Evolutionary conservation across 2,329 filamentous ascomycete genomes (phyloP).

Genomic region (Emericellopsis cladophorae): DNA sequence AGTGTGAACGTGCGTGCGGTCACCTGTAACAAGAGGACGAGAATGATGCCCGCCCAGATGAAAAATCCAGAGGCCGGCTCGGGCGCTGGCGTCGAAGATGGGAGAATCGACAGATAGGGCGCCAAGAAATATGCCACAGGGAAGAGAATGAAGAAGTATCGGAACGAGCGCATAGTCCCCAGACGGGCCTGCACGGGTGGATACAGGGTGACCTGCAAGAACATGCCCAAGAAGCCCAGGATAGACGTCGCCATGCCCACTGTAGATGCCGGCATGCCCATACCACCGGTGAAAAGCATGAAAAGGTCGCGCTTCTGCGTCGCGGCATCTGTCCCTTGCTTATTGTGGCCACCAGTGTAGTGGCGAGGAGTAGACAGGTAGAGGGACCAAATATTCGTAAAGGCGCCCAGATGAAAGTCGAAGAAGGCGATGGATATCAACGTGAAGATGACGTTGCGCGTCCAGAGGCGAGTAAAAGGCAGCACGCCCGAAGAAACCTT

Average conservation of each 20-base stretch:
- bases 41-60: slow-evolving; percentile 48
- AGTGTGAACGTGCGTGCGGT: slow-evolving; percentile 58
- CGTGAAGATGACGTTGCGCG: slow-evolving; percentile 33
- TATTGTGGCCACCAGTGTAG: background rate
- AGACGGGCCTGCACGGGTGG: slow-evolving; percentile 50
- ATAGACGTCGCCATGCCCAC: slow-evolving; percentile 59
- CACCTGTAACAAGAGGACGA: slow-evolving; percentile 57
- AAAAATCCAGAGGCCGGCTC: slow-evolving; percentile 31
- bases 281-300: slow-evolving; percentile 49
- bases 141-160: slow-evolving; percentile 52
- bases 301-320: slow-evolving; percentile 20
- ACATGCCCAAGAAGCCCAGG: slow-evolving; percentile 56
- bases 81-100: slow-evolving; percentile 29
- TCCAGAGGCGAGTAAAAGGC: slow-evolving; percentile 30
- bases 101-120: slow-evolving; percentile 53
- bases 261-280: slow-evolving; percentile 52
- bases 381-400: slow-evolving; percentile 56
- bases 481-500: slow-evolving; percentile 9
- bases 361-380: slow-evolving; percentile 55
- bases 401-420: slow-evolving; percentile 57
- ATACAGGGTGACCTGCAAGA: slow-evolving; percentile 57
- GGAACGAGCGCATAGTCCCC: slow-evolving; percentile 55
- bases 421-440: slow-evolving; percentile 55
- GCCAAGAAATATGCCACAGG: slow-evolving; percentile 54
- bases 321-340: background rate